These are phyloP conservation scores for Henckelia pumila DNA, from an alignment of 257 asterid genomes.

Conservation along the genomic window DNA sequence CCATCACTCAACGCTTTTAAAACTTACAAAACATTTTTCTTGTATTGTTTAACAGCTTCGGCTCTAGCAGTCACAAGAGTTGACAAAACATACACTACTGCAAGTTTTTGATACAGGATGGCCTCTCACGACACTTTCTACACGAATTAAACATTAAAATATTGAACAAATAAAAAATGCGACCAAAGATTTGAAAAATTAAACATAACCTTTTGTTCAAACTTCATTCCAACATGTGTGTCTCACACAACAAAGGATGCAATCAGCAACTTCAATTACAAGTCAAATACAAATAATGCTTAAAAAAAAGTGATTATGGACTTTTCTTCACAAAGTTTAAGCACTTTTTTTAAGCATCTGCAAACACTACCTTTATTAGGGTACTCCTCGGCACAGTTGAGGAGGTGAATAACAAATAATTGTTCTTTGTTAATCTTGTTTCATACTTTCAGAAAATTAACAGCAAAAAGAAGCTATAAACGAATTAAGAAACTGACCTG, in stretches of 20 bases:
- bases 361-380: too few species aligned
- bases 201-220: background rate
- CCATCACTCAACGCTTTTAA: too few species aligned
- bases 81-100: too few species aligned
- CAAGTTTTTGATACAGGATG: background rate
- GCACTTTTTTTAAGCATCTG: too few species aligned
- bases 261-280: background rate
- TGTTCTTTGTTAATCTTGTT: background rate
- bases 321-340: too few species aligned
- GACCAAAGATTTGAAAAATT: background rate
- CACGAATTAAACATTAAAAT: background rate
- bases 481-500: constrained; percentile 39
- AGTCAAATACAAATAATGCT: background rate
- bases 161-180: background rate
- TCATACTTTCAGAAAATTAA: background rate
- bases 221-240: background rate
- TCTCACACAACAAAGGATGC: too few species aligned
- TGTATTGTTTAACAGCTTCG: too few species aligned
- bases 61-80: too few species aligned
- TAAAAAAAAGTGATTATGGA: too few species aligned
- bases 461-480: background rate
- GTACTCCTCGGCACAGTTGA: background rate
- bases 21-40: too few species aligned
- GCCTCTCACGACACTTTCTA: too few species aligned
- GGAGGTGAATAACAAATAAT: too few species aligned